Base-by-base conservation (phyloP, 2,329 filamentous ascomycete genomes). In the Pseudocercospora vitis region DNA sequence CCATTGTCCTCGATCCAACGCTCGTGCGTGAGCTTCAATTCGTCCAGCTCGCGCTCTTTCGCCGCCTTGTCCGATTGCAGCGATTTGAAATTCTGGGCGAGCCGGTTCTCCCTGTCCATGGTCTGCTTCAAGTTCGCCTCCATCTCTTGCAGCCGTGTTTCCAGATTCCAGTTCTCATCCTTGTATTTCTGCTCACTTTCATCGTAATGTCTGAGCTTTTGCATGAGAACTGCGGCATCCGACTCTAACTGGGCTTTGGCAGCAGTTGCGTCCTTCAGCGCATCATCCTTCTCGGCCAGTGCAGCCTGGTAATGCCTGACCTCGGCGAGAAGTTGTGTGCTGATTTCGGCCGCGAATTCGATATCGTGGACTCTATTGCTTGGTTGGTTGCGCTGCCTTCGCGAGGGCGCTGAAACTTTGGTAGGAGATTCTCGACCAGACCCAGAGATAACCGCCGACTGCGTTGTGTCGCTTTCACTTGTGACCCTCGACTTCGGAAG, bases 301-400 rank as follows among this genome's bases (percentile, higher is more conserved):
- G 95, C 78, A 2, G 85, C 81, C 71, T 99, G 94, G 50, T 99
- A 75, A 68, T 94, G 91, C 58, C 94, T 87, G 47, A 99, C 88
- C 74, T 97, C 94, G n/a, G 88, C 85, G 48, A 99, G 86, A 48
- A 99, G 79, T 1, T 91, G 96, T 4, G 90, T 96, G 68, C 91
- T 96, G 65, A 99, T 96, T 69, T 99, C 92, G 47, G 94, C 91
- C n/a, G 92, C 94, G 68, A 99, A 95, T 65, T 96, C 91, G 68
- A 99, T 95, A 67, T 99, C 94, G 69, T 97, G 91, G 9, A 95
- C 86, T 48, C 91, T 85, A 68, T 86, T 94, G 7, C 87, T 83
- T 2, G 89, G 88, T 68, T 96, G 92, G 64, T 97, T 97, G 52
- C 94, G 83, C 68, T 94, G 82, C 70, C 91, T 94, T 62, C 92